Evolutionary conservation across 202 grass and related monocot genomes (phyloP).

Genomic region (Musa balbisiana): DNA sequence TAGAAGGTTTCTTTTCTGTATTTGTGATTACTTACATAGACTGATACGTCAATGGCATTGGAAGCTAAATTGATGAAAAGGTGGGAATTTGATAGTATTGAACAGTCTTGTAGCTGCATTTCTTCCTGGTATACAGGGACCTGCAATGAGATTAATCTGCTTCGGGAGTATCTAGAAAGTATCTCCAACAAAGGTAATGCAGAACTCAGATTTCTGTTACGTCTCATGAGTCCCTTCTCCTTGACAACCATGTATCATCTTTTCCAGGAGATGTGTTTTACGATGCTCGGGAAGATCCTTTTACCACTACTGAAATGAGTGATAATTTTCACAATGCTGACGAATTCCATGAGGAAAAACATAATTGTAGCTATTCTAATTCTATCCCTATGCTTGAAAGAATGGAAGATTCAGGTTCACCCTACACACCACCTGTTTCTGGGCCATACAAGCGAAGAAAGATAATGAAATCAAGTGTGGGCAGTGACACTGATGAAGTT

Average conservation of each 20-base stretch:
- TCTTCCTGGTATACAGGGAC: conserved; percentile 62
- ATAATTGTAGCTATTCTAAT: not conserved
- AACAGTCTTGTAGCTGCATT: conserved; percentile 61
- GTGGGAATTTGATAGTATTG: conserved; percentile 93
- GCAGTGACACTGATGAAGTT: conserved; percentile 6
- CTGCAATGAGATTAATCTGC: conserved; percentile 18
- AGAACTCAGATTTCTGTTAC: not conserved
- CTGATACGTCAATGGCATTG: conserved; percentile 72
- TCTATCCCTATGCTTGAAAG: not conserved
- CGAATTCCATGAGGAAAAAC: conserved; percentile 18
- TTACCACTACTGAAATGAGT: not conserved
- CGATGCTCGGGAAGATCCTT: conserved; percentile 30
- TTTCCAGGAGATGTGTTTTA: conserved; percentile 32
- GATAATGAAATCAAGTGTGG: not conserved
- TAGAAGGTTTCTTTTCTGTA: not conserved
- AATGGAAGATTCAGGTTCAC: conserved; percentile 1
- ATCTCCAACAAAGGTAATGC: conserved; percentile 21
- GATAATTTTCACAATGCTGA: not conserved
- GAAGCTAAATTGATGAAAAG: conserved; percentile 85
- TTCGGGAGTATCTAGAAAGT: conserved; percentile 29
- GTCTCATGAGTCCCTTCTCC: not conserved
- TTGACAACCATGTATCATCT: not conserved
- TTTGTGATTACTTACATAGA: conserved; percentile 29
- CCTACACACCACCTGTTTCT: conserved; percentile 21
- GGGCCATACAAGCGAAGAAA: conserved; percentile 30